These are phyloP conservation scores for Diaporthe citri DNA, from an alignment of 2,329 filamentous ascomycete species.

Conservation along the genomic window DNA sequence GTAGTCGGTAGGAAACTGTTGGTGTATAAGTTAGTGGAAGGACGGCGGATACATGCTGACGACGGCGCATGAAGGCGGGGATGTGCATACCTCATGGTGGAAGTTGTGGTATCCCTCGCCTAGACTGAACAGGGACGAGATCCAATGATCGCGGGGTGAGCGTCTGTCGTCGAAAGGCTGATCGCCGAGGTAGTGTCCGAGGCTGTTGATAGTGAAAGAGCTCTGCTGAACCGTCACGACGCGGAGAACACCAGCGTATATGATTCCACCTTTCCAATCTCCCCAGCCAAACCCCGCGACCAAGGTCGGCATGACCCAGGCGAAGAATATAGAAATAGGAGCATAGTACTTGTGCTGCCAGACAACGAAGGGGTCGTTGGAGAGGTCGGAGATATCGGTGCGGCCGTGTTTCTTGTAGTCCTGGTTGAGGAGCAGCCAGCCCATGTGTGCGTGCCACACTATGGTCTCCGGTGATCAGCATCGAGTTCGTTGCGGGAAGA, in stretches of 20 bases:
- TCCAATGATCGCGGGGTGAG: conserved; percentile 87
- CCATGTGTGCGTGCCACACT: conserved; percentile 83
- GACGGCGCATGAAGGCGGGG: neutral
- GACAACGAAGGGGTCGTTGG: conserved; percentile 86
- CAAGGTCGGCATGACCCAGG: conserved; percentile 78
- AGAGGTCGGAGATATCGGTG: conserved; percentile 89
- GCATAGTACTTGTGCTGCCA: conserved; percentile 92
- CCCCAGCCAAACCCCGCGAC: conserved; percentile 84
- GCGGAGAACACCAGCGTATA: conserved; percentile 87
- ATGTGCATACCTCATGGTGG: conserved; percentile 72
- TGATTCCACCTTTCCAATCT: conserved; percentile 84
- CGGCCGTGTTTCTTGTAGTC: conserved; percentile 90
- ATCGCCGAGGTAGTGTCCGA: conserved; percentile 92
- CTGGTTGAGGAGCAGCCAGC: conserved; percentile 95
- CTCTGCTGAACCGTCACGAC: conserved; percentile 93
- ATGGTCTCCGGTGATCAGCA: neutral
- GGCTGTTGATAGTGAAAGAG: conserved; percentile 92
- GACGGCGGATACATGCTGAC: neutral
- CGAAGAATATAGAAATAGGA: conserved; percentile 83
- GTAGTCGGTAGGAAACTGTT: conserved; percentile 90
- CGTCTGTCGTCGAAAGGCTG: conserved; percentile 95
- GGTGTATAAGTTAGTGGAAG: neutral
- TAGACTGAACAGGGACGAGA: conserved; percentile 87
- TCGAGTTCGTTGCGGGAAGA: neutral
- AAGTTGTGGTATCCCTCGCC: conserved; percentile 94